A percentile compares a stretch with the other conserved stretches of the same genome.
Evolutionary conservation across 2,329 filamentous ascomycete genomes (phyloP).

Genomic region (Polytolypa hystricis): DNA sequence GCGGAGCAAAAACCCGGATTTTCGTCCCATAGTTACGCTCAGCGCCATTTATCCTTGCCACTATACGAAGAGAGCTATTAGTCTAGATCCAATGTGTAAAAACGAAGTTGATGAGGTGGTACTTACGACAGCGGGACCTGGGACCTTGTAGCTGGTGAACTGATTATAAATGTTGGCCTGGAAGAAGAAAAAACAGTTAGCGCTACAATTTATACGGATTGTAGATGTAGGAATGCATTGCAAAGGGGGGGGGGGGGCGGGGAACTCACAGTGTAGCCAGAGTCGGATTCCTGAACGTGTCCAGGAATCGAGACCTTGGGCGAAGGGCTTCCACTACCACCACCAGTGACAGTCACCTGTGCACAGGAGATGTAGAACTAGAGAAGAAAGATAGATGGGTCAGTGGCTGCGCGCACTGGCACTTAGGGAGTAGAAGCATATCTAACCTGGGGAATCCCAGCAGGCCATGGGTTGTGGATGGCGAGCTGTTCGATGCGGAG

Average conservation of each 20-base stretch:
- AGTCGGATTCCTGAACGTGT: constrained; percentile 1
- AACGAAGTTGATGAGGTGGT: not conserved
- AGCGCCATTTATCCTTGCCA: not conserved
- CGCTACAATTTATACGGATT: not conserved
- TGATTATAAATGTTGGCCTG: constrained; percentile 5
- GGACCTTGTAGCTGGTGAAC: constrained; percentile 3
- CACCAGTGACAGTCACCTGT: constrained; percentile 32
- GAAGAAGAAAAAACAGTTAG: not conserved
- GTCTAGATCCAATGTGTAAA: too few relatives aligned
- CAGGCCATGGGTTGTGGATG: constrained; percentile 31
- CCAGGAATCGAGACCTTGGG: constrained; percentile 5
- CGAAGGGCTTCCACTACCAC: constrained; percentile 23
- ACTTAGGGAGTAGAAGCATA: too few relatives aligned
- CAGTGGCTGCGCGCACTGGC: too few relatives aligned
- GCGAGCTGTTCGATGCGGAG: constrained; percentile 39
- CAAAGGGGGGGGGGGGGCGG: too few relatives aligned
- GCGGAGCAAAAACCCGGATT: too few relatives aligned
- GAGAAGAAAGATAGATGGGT: too few relatives aligned
- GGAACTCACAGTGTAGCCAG: constrained; percentile 5
- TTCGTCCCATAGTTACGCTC: too few relatives aligned
- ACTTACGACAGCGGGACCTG: constrained; percentile 4
- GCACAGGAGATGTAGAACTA: constrained; percentile 20
- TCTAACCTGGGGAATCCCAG: constrained; percentile 14
- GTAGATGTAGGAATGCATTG: not conserved
- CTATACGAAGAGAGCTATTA: not conserved